Percentiles rank a stretch among this genome's conserved stretches.
Conservation (phyloP, 768 basidiomycete genomes). For the Agrocybe praecox region DNA sequence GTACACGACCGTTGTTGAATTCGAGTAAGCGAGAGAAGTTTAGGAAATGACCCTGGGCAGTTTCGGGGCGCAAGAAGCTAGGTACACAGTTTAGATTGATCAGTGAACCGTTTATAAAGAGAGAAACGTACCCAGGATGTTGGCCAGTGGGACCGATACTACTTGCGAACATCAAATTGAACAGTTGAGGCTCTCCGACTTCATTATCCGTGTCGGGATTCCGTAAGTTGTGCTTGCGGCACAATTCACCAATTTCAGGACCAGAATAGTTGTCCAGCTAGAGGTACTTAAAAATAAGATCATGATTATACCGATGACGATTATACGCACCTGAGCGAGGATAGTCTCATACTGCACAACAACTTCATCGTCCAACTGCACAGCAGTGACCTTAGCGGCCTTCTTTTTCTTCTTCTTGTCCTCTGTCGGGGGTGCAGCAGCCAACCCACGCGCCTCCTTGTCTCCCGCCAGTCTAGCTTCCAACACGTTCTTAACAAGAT, state of each 20-base stretch:
- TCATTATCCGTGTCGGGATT: conserved; percentile 95
- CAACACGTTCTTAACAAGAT: conserved; percentile 90
- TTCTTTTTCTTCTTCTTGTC: conserved; percentile 84
- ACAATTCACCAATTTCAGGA: conserved; percentile 84
- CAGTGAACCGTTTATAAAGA: background rate
- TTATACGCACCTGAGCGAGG: conserved; percentile 78
- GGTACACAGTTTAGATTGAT: conserved; percentile 6
- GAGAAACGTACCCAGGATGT: conserved; percentile 76
- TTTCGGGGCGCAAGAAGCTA: conserved; percentile 96
- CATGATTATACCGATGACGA: background rate
- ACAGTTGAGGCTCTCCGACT: conserved; percentile 89
- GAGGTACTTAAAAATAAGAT: background rate
- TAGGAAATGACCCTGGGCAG: conserved; percentile 98
- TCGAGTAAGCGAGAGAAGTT: conserved; percentile 97
- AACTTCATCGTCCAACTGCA: conserved; percentile 72
- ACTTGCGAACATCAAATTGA: conserved; percentile 98
- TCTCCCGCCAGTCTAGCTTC: conserved; percentile 90
- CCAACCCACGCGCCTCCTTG: conserved; percentile 81
- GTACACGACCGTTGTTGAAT: conserved; percentile 96
- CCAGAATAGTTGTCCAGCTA: conserved; percentile 96
- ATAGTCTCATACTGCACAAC: conserved; percentile 79
- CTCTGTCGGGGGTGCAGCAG: conserved; percentile 59
- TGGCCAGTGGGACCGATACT: conserved; percentile 98
- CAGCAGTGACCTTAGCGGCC: conserved; percentile 63
- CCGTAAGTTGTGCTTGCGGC: conserved; percentile 73